Base-by-base conservation (phyloP, 83 land plant species). In the Picea mariana region DNA sequence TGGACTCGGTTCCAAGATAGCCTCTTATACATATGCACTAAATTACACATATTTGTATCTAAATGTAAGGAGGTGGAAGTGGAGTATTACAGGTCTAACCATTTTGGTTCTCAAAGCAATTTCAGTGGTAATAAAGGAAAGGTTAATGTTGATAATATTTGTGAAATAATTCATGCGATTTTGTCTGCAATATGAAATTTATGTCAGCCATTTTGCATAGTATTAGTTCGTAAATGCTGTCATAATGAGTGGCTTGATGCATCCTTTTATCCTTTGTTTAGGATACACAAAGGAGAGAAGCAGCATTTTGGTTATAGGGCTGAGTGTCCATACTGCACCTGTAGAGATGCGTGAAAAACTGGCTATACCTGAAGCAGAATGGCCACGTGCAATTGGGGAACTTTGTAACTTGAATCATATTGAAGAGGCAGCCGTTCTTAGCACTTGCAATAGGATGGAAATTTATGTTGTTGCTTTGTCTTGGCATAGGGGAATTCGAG, bases 311-410 rank as follows among this genome's bases (percentile, higher is more conserved):
- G 99, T 92, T 1, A 80, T 97, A 75, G 99, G 99, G 26, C 90
- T 97, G 26, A 97, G 99, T 85, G 87, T 95, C 38, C 99, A 97
- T 75, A 91, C 94, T n/a, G 83, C 97, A 3, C 96, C 99, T 2
- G 98, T 97, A 40, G 99, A 95, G 81, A 93, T 95, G 95, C 88
- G 99, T 17, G 99, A 97, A 81, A 97, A 97, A 81, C 93, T 97
- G 80, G 99, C 98, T 11, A 86, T 97, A 49, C 98, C 99, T 11
- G 98, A 97, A 83, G 97, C 94, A 13, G 97, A 95, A 86, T 95
- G 98, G 98, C 93, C 98, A 18, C 95, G 95, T 62, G 99, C 98
- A 61, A 92, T 97, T 84, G 94, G 76, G 21, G 99, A 97, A 87
- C 88, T 97, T n/a, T 92, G 95, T 44, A 67, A 67, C 59, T 85